Evolutionary conservation across 2,329 filamentous ascomycete genomes (phyloP), one percentile per base, ranked within the genome.

Genomic region (Cladorrhinum sp.): DNA sequence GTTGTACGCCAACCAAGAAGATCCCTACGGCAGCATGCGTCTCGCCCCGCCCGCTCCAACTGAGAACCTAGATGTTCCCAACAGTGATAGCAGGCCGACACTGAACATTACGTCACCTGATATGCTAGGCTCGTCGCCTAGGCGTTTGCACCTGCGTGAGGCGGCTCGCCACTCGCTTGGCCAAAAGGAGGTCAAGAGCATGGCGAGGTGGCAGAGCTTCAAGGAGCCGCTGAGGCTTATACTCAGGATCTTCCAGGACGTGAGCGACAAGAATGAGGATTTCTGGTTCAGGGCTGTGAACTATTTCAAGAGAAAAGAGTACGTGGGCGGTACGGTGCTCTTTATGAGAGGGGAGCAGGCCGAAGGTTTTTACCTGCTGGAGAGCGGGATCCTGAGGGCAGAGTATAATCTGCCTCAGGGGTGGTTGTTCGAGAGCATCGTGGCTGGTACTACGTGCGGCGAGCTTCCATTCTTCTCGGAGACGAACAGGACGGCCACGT

Each of bases 381-480:
- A 99, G 74, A 84, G 87, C 5, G 95, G 95, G 36, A 92, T 98
- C 67, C 80, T 99, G 29, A 86, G 93, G 16, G 92, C 90, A 2
- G 93, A 97, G 69, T 98, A 99, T 72, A 85, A 93, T 64, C 82
- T 96, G 29, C 92, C 95, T 1, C 95, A 98, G 72, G 95, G 95
- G 0, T 85, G 83, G 67, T 90, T 96, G 67, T 91, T 90, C 63
- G 95, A 99, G 74, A 91, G 91, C 69, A 97, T 98, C 58, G 89
- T 97, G 1, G 91, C 93, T 0, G 95, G 95, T 16, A 95, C 95
- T 1, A 97, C 95, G 0, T 98, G 93, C 68, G 95, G 95, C 36
- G 95, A 99, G 77, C 76, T 99, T 57, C 95, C 95, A 0, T 99
- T 99, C 78, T 99, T 99, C 76, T 92, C 89, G 2, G 91, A 96